A percentile compares a stretch with the other conserved stretches of the same genome.
phyloP scores from a whole-genome alignment of 768 basidiomycete genomes.

The Tulasnella sp. region DNA sequence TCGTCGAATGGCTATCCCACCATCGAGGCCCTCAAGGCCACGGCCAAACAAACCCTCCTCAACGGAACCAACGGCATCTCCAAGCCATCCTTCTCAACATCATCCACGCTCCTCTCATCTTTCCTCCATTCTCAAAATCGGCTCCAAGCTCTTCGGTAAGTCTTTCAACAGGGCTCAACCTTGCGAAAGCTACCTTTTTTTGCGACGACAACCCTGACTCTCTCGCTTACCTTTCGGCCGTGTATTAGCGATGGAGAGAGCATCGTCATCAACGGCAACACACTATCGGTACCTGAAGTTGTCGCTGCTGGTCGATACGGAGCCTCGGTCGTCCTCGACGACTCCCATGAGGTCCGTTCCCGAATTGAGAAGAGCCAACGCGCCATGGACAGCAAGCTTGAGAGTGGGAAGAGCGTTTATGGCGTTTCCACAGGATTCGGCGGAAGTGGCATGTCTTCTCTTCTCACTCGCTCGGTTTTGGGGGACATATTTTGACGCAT shows the following conservation, averaged over 20 bases:
- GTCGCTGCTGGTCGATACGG: constrained; percentile 61
- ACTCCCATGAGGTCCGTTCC: constrained; percentile 36
- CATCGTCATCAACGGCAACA: constrained; percentile 56
- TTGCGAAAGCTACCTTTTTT: background rate
- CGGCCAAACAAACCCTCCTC: constrained; percentile 8
- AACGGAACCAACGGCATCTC: background rate
- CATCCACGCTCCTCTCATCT: constrained; percentile 11
- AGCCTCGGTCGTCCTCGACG: constrained; percentile 40
- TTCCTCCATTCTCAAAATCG: constrained; percentile 13
- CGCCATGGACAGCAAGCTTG: constrained; percentile 56
- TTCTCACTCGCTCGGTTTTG: constrained; percentile 13
- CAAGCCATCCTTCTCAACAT: background rate
- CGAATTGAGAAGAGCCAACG: constrained; percentile 46
- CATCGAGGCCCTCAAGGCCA: constrained; percentile 6
- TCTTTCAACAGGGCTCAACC: background rate
- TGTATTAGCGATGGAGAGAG: constrained; percentile 51
- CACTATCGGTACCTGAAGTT: constrained; percentile 63
- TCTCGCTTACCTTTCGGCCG: no score
- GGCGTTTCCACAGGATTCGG: constrained; percentile 83
- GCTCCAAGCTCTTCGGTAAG: constrained; percentile 1
- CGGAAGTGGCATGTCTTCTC: constrained; percentile 45
- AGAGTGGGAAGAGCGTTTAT: constrained; percentile 58
- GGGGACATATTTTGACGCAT: background rate
- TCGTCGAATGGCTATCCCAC: background rate
- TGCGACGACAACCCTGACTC: no score